Conservation (phyloP, 2,329 filamentous ascomycete species). For the Periconia sp. region DNA sequence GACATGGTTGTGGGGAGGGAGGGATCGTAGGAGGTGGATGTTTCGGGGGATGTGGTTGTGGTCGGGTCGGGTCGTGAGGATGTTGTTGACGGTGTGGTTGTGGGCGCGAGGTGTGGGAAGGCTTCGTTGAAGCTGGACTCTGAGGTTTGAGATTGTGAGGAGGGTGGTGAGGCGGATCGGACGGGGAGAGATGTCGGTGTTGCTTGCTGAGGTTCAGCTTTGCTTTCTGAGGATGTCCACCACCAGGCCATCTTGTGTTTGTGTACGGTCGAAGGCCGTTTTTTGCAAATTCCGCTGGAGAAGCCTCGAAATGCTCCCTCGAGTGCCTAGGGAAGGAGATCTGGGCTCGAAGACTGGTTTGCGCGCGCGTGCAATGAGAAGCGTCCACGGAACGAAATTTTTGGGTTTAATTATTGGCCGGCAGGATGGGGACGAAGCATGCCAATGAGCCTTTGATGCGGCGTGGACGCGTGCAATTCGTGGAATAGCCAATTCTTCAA, state of each 20-base stretch:
- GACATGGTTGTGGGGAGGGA: slow-evolving; percentile 80
- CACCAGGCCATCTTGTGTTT: slow-evolving; percentile 52
- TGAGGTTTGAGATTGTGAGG: slow-evolving; percentile 10
- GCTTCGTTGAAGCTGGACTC: slow-evolving; percentile 62
- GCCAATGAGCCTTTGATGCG: too few species aligned
- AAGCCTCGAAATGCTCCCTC: too few species aligned
- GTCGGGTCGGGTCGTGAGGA: slow-evolving; percentile 14
- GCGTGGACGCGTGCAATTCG: slow-evolving; percentile 6
- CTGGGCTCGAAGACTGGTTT: too few species aligned
- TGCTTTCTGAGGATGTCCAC: slow-evolving; percentile 29
- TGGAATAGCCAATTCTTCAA: not conserved
- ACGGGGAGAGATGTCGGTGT: slow-evolving; percentile 19
- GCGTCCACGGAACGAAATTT: too few species aligned
- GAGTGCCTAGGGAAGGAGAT: too few species aligned
- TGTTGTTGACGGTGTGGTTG: slow-evolving; percentile 20
- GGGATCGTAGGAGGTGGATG: slow-evolving; percentile 25
- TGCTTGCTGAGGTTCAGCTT: slow-evolving; percentile 24
- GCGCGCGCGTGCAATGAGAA: too few species aligned
- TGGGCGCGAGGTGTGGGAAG: slow-evolving; percentile 55
- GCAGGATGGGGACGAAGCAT: too few species aligned
- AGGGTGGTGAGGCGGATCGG: slow-evolving; percentile 42
- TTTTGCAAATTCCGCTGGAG: too few species aligned
- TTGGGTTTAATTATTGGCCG: too few species aligned
- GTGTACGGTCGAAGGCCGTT: too few species aligned
- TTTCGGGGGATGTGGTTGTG: slow-evolving; percentile 16